Base-by-base conservation (phyloP, 768 basidiomycete genomes). In the Boletus tylopilopsis region DNA sequence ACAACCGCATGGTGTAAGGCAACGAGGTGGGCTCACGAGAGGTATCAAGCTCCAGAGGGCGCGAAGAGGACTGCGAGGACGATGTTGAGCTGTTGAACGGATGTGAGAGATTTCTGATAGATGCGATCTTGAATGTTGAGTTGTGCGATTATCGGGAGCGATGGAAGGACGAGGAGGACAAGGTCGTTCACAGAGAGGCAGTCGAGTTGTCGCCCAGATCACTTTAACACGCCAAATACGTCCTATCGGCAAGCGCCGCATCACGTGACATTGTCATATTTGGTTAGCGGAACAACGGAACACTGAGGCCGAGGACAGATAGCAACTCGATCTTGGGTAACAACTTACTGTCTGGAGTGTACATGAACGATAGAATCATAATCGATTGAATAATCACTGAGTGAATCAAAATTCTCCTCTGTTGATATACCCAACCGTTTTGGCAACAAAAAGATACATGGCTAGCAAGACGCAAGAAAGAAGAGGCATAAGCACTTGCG, bases 141-240 rank as follows among this genome's bases (percentile, higher is more conserved):
- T 9, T 43, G 57, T 47, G 35, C 51, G 62, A 63, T 65, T 32
- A 47, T 50, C 50, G 32, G 42, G 51, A 45, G 46, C 50, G 61
- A 65, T 66, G 59, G 39, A 29, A 50, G 42, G 36, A 39, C 42
- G 41, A 5, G 23, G 50, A 60, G 23, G 45, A 53, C 57, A 37
- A 58, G 36, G 50, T 42, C 39, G 59, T 43, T 51, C 44, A 27
- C 50, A 51, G 53, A 47, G 52, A 51, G n/a, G 53, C 42, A 8
- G 56, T 45, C 45, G 53, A 56, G 36, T 35, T 32, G 53, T 56
- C 49, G 51, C 49, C 53, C 45, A 61, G 63, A 64, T 66, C 64
- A 63, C 63, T 66, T 64, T 66, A 63, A 66, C 64, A 56, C 49
- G 58, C 56, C 56, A 63, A 60, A 61, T 60, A 49, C 41, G 58